Evolutionary conservation across 768 basidiomycete species (phyloP).

Genomic region (Termitomyces sp.): DNA sequence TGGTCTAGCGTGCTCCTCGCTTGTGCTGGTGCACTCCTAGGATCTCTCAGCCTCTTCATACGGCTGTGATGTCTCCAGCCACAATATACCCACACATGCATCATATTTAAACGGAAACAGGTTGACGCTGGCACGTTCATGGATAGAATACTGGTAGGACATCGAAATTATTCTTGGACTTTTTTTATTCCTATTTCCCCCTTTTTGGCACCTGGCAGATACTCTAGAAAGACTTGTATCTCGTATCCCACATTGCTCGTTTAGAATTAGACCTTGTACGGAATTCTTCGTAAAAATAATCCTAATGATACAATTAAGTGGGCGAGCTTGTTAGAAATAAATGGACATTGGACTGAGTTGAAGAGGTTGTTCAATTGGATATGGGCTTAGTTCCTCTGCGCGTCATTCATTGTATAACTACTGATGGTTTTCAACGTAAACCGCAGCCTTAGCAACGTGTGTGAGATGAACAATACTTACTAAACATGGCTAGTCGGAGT

Average conservation of each 20-base stretch:
- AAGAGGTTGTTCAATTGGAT: too few relatives aligned
- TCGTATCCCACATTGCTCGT: slow-evolving; percentile 1
- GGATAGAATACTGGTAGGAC: background rate
- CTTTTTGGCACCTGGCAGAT: background rate
- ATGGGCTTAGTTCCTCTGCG: too few relatives aligned
- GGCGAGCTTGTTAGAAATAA: background rate
- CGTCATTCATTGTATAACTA: too few relatives aligned
- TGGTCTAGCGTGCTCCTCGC: slow-evolving; percentile 31
- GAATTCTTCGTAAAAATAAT: background rate
- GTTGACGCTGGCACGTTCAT: background rate
- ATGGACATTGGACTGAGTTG: too few relatives aligned
- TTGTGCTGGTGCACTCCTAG: slow-evolving; percentile 30
- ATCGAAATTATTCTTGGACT: slow-evolving; percentile 1
- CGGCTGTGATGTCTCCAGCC: background rate
- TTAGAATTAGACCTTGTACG: background rate
- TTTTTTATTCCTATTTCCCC: background rate
- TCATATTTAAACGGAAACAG: background rate
- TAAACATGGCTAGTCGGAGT: too few relatives aligned
- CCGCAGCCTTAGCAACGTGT: too few relatives aligned
- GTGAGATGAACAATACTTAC: too few relatives aligned
- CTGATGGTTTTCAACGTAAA: too few relatives aligned
- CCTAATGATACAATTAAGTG: slow-evolving; percentile 1
- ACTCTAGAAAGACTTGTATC: background rate
- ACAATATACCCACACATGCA: background rate
- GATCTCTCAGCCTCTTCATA: slow-evolving; percentile 22